Conservation (phyloP, 1,284 basidiomycete species). For the Melampsora allii-populina region DNA sequence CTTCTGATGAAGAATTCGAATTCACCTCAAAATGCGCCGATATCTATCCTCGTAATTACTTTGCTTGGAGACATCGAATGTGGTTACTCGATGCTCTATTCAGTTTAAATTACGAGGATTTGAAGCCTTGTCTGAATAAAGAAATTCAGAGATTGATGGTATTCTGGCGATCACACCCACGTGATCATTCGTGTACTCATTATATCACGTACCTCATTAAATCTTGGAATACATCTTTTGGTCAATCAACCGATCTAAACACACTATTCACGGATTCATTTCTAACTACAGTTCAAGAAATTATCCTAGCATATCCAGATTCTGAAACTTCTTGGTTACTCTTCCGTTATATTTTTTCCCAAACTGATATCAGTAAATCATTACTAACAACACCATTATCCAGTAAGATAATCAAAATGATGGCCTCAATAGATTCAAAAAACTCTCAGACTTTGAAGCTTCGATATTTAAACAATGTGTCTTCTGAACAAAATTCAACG, state of each 20-base stretch:
- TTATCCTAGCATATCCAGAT: neutral
- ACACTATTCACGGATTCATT: neutral
- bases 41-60: slow-evolving; percentile 31
- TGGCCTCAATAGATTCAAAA: neutral
- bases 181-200: slow-evolving; percentile 22
- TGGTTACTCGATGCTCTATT: slow-evolving; percentile 5
- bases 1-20: slow-evolving; percentile 10
- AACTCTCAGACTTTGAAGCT: neutral
- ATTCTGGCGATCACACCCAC: slow-evolving; percentile 16
- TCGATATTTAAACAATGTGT: neutral
- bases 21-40: slow-evolving; percentile 6
- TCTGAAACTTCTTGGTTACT: slow-evolving; percentile 14
- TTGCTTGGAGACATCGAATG: slow-evolving; percentile 26
- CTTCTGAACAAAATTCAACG: neutral
- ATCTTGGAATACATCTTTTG: neutral
- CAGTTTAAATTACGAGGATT: neutral
- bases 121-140: neutral
- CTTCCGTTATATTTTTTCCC: neutral
- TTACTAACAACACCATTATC: neutral
- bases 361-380: neutral
- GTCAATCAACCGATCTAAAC: neutral
- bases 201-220: slow-evolving; percentile 17
- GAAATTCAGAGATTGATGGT: neutral
- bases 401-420: neutral
- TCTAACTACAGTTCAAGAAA: neutral